Evolutionary conservation across 108 stramenopile species (phyloP), one percentile per base, ranked within the genome.

Genomic region (Conticribra weissflogii): DNA sequence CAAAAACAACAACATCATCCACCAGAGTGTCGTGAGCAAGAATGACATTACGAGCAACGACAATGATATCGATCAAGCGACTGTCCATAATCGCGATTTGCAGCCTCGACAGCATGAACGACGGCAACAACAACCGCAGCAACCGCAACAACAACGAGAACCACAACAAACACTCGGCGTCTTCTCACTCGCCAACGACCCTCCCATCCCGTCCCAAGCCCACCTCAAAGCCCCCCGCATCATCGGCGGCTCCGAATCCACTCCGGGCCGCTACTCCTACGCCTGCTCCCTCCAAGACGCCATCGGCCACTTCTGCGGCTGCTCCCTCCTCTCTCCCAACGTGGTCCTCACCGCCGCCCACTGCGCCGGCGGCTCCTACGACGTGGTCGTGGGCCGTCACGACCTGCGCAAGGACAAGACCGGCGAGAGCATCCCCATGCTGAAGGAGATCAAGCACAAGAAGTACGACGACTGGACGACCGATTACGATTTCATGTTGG

Each of bases 271-370:
- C 8, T 69, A 68, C 49, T 54, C 67, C 30, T 76, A 69, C 45
- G 44, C 63, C 0, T 66, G 68, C n/a, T 58, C 64, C 3, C 55
- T 74, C 0, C 52, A 54, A 45, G 71, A 71, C 30, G 29, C 3
- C 22, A 50, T 23, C 19, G 59, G 59, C 15, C 76, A 82, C 32
- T 73, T 68, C 52, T 85, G 84, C 32, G 84, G 81, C 15, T 81
- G 81, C 17, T 63, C 81, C 3, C 47, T 85, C 25, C 79, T 85
- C 25, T 77, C 84, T 0, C 63, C 66, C 16, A 71, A 82, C 61
- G 66, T 81, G 4, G 70, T 85, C 14, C 53, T 85, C 23, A 76
- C 81, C 1, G 84, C 84, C n/a, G 84, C 84, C 1, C 84, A 85
- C 31, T 85, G 84, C 50, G 44, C 44, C 24, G 63, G 65, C 0